Evolutionary conservation across 108 stramenopile species (phyloP).

Genomic region (Stephanodiscus minutulus): DNA sequence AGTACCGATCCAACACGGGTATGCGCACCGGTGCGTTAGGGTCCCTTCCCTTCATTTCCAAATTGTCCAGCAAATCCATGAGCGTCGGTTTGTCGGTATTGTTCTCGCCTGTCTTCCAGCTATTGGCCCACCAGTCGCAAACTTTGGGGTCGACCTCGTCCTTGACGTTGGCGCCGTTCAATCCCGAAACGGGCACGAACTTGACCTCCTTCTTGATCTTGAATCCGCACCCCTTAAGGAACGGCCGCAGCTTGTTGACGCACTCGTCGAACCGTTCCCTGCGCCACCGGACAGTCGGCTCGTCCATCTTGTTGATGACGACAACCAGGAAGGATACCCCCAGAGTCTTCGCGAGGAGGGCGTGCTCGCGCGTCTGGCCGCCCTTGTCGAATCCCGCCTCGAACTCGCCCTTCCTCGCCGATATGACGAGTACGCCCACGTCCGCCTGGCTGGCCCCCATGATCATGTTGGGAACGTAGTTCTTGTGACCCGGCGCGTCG

Average conservation of each 20-base stretch:
- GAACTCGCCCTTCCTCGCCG: slow-evolving; percentile 97
- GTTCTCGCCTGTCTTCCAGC: slow-evolving; percentile 77
- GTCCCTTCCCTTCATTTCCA: slow-evolving; percentile 86
- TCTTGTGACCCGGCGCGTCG: slow-evolving; percentile 99
- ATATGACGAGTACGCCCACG: slow-evolving; percentile 97
- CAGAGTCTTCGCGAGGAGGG: slow-evolving; percentile 98
- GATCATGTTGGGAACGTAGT: slow-evolving; percentile 99
- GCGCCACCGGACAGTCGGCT: slow-evolving; percentile 94
- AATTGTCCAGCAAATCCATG: slow-evolving; percentile 81
- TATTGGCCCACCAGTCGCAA: slow-evolving; percentile 94
- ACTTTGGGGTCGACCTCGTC: slow-evolving; percentile 83
- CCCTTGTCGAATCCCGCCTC: slow-evolving; percentile 99
- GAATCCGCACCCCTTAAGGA: slow-evolving; percentile 96
- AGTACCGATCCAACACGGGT: slow-evolving; percentile 96
- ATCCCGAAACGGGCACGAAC: slow-evolving; percentile 97
- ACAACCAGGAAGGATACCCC: slow-evolving; percentile 96
- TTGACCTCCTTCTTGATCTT: slow-evolving; percentile 96
- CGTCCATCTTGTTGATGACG: slow-evolving; percentile 99
- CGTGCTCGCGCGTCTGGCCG: slow-evolving; percentile 99
- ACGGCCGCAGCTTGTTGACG: slow-evolving; percentile 93
- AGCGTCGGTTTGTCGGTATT: slow-evolving; percentile 89
- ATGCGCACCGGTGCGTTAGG: slow-evolving; percentile 88
- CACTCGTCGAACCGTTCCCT: slow-evolving; percentile 97
- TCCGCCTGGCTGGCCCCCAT: slow-evolving; percentile 98
- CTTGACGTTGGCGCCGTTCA: slow-evolving; percentile 96